Conservation (phyloP, 2,329 filamentous ascomycete genomes). For the Colletotrichum shisoi region DNA sequence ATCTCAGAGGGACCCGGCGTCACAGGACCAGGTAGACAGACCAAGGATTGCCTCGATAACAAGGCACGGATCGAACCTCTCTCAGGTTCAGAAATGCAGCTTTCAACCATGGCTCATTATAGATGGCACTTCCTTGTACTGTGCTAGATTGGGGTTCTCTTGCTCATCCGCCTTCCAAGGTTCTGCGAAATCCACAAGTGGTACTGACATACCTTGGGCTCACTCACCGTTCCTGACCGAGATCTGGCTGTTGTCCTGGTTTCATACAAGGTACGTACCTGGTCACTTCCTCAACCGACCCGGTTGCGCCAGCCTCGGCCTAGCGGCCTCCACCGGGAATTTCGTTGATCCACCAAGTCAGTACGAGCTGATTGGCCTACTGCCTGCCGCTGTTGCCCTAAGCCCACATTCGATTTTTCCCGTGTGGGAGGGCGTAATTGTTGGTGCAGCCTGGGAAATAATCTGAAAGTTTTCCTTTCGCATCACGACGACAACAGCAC, state of each 20-base stretch:
- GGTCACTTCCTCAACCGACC: not conserved
- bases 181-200: not conserved
- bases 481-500: constrained; percentile 47
- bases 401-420: constrained; percentile 27
- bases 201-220: not conserved
- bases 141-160: too few relatives aligned
- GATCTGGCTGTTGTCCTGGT: not conserved
- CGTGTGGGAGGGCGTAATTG: constrained; percentile 17
- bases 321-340: constrained; percentile 1
- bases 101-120: too few relatives aligned
- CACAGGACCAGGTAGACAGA: constrained; percentile 9
- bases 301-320: not conserved
- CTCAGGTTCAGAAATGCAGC: too few relatives aligned
- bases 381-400: constrained; percentile 2
- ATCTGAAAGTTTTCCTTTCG: constrained; percentile 30
- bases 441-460: constrained; percentile 7
- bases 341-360: not conserved
- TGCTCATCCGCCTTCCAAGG: too few relatives aligned
- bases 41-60: constrained; percentile 7
- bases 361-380: not conserved
- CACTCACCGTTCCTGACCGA: constrained; percentile 2
- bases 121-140: not conserved
- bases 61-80: constrained; percentile 7
- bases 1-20: not conserved
- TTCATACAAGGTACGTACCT: not conserved